A percentile compares a stretch with the other conserved stretches of the same genome.
Conservation (phyloP, 441 rosid genomes). For the Populus trichocarpa region DNA sequence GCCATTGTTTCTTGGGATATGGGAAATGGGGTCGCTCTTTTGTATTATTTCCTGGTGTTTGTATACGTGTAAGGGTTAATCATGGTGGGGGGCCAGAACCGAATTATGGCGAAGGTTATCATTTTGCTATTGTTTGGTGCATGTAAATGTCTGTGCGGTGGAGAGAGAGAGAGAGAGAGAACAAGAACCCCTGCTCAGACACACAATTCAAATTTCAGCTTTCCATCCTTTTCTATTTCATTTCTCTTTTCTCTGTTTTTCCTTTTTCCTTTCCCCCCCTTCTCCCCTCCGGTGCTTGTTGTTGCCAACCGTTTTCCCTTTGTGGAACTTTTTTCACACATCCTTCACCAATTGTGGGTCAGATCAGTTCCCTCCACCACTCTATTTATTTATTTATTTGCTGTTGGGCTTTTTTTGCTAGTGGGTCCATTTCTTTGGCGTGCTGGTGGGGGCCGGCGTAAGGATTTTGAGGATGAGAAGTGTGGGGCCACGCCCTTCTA, state of each 20-base stretch:
- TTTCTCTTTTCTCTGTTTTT: constrained; percentile 1
- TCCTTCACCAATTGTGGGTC: constrained; percentile 38
- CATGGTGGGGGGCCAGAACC: constrained; percentile 43
- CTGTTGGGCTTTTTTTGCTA: not conserved
- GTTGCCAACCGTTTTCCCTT: constrained; percentile 43
- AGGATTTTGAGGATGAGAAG: not conserved
- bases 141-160: constrained; percentile 22
- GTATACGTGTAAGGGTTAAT: constrained; percentile 27
- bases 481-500: no score
- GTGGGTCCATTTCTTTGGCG: constrained; percentile 24
- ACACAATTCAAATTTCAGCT: constrained; percentile 58
- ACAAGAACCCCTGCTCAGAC: constrained; percentile 18
- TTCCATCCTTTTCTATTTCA: constrained; percentile 24
- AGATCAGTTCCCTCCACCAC: not conserved
- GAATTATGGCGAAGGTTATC: constrained; percentile 46
- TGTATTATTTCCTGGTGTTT: not conserved
- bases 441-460: constrained; percentile 20
- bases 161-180: not conserved
- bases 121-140: constrained; percentile 24
- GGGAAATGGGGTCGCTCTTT: constrained; percentile 23
- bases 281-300: not conserved
- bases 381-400: no score
- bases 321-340: constrained; percentile 31
- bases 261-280: no score
- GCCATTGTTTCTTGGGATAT: constrained; percentile 39